Evolutionary conservation across 176 grass and related monocot species (phyloP).

Genomic region (Canna indica): DNA sequence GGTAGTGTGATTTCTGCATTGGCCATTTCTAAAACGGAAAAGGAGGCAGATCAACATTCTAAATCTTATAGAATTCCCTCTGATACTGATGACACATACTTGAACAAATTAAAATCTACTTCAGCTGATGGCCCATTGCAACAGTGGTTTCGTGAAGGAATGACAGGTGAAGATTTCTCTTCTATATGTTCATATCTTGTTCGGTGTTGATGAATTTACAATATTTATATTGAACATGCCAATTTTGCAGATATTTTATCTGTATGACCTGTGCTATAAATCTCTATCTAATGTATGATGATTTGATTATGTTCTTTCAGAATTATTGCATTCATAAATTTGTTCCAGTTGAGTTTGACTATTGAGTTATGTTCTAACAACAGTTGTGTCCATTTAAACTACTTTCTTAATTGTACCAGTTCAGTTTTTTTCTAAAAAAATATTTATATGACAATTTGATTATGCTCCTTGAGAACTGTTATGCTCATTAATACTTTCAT

Average conservation of each 20-base stretch:
- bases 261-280: background rate
- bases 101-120: conserved; percentile 22
- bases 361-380: too few species aligned
- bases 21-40: conserved; percentile 30
- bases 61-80: conserved; percentile 24
- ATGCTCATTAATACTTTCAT: background rate
- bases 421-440: background rate
- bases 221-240: background rate
- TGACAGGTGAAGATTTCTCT: conserved; percentile 59
- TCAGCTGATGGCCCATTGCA: conserved; percentile 49
- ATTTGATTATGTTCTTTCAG: background rate
- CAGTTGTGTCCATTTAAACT: too few species aligned
- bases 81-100: conserved; percentile 28
- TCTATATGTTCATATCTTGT: background rate
- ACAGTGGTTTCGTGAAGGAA: conserved; percentile 99
- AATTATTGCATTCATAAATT: too few species aligned
- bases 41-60: conserved; percentile 27
- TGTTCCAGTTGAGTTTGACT: too few species aligned
- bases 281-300: background rate
- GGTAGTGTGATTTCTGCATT: conserved; percentile 31
- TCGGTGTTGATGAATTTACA: background rate
- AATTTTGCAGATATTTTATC: background rate
- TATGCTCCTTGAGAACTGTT: background rate
- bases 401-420: background rate
- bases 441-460: background rate